phyloP scores from a whole-genome alignment of 2,329 filamentous ascomycete genomes.

The Fusarium dimerum region DNA sequence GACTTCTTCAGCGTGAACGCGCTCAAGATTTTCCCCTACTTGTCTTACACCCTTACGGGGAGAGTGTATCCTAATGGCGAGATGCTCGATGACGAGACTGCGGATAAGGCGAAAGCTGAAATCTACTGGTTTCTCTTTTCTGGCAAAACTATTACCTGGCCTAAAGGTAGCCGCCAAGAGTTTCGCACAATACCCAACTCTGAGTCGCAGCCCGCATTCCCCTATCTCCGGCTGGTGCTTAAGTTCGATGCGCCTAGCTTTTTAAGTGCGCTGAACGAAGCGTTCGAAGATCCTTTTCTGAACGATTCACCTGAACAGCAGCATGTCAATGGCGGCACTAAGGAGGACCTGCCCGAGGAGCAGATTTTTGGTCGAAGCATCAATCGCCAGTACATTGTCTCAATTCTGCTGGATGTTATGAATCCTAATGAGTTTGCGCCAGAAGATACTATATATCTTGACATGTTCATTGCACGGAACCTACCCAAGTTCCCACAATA shows the following conservation, averaged over 20 bases:
- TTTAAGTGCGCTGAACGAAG: constrained; percentile 93
- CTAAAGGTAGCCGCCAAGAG: constrained; percentile 59
- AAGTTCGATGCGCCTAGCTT: constrained; percentile 90
- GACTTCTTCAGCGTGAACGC: constrained; percentile 70
- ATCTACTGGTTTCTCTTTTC: constrained; percentile 95
- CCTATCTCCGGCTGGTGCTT: constrained; percentile 80
- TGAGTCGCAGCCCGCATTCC: constrained; percentile 72
- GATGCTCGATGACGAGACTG: constrained; percentile 69
- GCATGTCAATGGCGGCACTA: constrained; percentile 49
- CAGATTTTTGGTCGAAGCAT: constrained; percentile 71
- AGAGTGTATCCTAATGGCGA: constrained; percentile 89
- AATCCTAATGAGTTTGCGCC: constrained; percentile 71
- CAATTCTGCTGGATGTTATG: constrained; percentile 91
- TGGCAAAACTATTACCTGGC: constrained; percentile 75
- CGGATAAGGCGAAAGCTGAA: constrained; percentile 77
- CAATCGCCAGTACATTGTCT: constrained; percentile 89
- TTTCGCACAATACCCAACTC: constrained; percentile 62
- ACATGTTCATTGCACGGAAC: constrained; percentile 98
- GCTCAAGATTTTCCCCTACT: constrained; percentile 90
- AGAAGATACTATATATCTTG: constrained; percentile 87
- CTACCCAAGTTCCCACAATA: constrained; percentile 97
- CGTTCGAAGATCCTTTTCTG: constrained; percentile 91
- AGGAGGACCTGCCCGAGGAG: constrained; percentile 60
- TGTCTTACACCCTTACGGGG: constrained; percentile 88
- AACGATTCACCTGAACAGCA: constrained; percentile 74